Evolutionary conservation across 345 rosid genomes (phyloP).

Genomic region (Abelmoschus esculentus): DNA sequence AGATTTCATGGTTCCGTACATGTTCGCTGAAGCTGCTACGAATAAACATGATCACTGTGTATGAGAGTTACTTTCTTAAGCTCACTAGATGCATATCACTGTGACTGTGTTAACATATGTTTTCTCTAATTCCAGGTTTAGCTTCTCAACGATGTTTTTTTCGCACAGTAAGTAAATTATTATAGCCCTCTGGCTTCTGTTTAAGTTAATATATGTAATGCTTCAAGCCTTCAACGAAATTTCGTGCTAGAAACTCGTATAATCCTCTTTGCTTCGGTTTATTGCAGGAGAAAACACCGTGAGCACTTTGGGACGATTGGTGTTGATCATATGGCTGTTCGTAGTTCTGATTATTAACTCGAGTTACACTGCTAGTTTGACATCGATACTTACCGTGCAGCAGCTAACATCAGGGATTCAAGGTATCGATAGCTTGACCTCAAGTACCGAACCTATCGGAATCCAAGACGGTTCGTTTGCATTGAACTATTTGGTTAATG

Average conservation of each 20-base stretch:
- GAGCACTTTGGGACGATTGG: conserved; percentile 76
- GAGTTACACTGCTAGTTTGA: conserved; percentile 95
- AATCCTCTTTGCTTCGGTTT: conserved; percentile 13
- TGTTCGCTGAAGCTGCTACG: background rate
- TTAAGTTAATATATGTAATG: background rate
- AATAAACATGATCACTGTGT: background rate
- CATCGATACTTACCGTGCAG: conserved; percentile 89
- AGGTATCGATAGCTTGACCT: conserved; percentile 68
- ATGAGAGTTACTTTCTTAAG: background rate
- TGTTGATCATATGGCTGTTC: conserved; percentile 83
- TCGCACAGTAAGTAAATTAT: conserved; percentile 70
- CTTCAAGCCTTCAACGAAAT: background rate
- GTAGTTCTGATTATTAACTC: conserved; percentile 91
- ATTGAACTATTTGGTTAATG: conserved; percentile 56
- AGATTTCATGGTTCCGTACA: background rate
- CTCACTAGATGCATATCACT: background rate
- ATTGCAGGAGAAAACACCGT: conserved; percentile 80
- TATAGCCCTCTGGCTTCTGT: background rate
- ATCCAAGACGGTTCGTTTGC: conserved; percentile 87
- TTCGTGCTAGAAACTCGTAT: background rate
- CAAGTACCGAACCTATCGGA: conserved; percentile 67
- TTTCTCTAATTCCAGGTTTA: conserved; percentile 65
- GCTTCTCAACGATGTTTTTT: conserved; percentile 98
- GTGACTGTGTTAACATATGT: conserved; percentile 5
- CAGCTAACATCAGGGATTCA: conserved; percentile 66